phyloP scores from a whole-genome alignment of 139 green algal genomes.

The Marvania coccoides region DNA sequence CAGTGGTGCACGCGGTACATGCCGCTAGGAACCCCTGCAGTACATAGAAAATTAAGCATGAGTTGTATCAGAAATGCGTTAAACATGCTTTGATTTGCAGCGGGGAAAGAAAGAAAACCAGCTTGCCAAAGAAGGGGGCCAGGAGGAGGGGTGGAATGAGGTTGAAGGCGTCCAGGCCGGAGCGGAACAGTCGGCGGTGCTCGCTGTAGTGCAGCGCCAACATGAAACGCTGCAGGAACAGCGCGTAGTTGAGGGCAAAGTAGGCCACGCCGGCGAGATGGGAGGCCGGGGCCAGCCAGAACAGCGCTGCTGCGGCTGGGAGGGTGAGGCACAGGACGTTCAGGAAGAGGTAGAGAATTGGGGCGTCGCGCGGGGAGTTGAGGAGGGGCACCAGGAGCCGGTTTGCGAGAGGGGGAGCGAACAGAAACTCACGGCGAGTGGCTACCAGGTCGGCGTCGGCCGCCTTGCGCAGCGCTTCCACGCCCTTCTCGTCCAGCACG shows the following conservation, averaged over 20 bases:
- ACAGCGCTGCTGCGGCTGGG: not conserved
- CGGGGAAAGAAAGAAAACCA: no score
- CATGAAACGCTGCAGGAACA: slow-evolving; percentile 71
- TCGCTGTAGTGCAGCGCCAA: slow-evolving; percentile 65
- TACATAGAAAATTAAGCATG: no score
- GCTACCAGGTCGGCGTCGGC: not conserved
- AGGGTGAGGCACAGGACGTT: not conserved
- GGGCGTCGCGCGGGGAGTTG: not conserved
- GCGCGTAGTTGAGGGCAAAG: slow-evolving; percentile 34
- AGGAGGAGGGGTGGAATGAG: slow-evolving; percentile 38
- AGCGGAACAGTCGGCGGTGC: slow-evolving; percentile 54
- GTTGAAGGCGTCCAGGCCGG: slow-evolving; percentile 34
- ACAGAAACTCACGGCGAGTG: not conserved
- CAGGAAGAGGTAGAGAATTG: not conserved
- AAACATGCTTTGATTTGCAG: no score
- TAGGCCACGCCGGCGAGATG: not conserved
- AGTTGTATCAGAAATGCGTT: no score
- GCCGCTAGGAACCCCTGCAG: slow-evolving; percentile 63
- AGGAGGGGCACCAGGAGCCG: not conserved
- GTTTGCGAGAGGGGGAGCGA: not conserved
- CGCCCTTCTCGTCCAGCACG: not conserved
- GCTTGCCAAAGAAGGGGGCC: slow-evolving; percentile 34
- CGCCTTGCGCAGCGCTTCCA: not conserved
- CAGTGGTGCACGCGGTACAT: slow-evolving; percentile 77
- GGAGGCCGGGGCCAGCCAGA: not conserved